Evolutionary conservation across 495 filamentous ascomycete species (phyloP).

Genomic region (Choiromyces venosus): DNA sequence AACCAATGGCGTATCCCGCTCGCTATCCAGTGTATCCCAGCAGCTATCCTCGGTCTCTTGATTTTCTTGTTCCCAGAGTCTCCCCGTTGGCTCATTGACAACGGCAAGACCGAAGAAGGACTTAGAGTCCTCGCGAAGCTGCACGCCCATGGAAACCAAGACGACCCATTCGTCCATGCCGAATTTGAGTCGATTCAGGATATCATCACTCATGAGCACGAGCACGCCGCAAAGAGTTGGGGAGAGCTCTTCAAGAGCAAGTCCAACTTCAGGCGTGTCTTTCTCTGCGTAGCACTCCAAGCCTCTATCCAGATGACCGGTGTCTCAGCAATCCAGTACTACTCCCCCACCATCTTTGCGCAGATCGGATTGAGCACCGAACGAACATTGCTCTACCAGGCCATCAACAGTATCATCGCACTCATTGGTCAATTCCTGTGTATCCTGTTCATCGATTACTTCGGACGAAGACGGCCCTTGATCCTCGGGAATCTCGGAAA

Average conservation of each 20-base stretch:
- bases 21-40: conserved; percentile 56
- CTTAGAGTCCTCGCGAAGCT: conserved; percentile 55
- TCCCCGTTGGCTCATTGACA: conserved; percentile 58
- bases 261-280: conserved; percentile 62
- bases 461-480: conserved; percentile 60
- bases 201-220: conserved; percentile 52
- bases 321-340: conserved; percentile 69
- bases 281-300: conserved; percentile 62
- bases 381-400: conserved; percentile 65
- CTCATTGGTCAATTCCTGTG: conserved; percentile 61
- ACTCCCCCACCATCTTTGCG: conserved; percentile 59
- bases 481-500: conserved; percentile 64
- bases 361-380: conserved; percentile 62
- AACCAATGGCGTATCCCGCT: conserved; percentile 55
- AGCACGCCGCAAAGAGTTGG: conserved; percentile 65
- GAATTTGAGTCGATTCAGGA: conserved; percentile 65
- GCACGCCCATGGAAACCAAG: conserved; percentile 54
- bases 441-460: conserved; percentile 61
- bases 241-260: conserved; percentile 59
- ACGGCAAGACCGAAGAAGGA: conserved; percentile 51
- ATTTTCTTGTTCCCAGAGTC: conserved; percentile 58
- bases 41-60: conserved; percentile 51
- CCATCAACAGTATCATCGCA: conserved; percentile 63
- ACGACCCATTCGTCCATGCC: conserved; percentile 58
- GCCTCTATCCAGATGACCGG: conserved; percentile 69